Evolutionary conservation across 2,329 filamentous ascomycete genomes (phyloP).

Genomic region (Ophiocordyceps camponoti-saundersi): DNA sequence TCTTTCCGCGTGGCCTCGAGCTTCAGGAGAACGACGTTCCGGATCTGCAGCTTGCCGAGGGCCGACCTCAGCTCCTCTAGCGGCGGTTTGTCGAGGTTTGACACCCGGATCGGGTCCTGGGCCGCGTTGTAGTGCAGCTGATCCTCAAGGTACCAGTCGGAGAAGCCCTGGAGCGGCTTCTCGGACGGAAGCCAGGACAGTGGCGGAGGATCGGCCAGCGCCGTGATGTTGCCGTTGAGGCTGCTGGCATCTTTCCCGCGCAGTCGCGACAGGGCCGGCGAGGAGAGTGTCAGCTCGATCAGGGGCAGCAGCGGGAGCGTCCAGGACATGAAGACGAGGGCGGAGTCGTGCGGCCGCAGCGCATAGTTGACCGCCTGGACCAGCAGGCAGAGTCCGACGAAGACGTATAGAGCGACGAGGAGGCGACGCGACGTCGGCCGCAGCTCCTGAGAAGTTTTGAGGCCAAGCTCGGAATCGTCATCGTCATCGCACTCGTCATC

Average conservation of each 20-base stretch:
- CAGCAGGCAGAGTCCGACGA: slow-evolving; percentile 4
- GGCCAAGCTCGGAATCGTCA: not conserved
- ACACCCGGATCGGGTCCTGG: slow-evolving; percentile 21
- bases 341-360: slow-evolving; percentile 12
- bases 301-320: slow-evolving; percentile 15
- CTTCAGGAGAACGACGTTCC: slow-evolving; percentile 25
- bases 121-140: slow-evolving; percentile 14
- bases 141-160: slow-evolving; percentile 11
- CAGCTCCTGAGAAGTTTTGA: slow-evolving; percentile 2
- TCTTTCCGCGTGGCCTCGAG: slow-evolving; percentile 27
- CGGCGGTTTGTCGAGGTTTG: slow-evolving; percentile 18
- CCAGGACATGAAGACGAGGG: slow-evolving; percentile 18
- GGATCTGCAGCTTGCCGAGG: slow-evolving; percentile 17
- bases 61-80: slow-evolving; percentile 10
- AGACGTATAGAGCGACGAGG: slow-evolving; percentile 2
- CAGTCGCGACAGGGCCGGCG: slow-evolving; percentile 10
- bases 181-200: slow-evolving; percentile 12
- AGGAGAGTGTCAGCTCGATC: slow-evolving; percentile 13
- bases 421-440: slow-evolving; percentile 1
- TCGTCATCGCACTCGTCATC: slow-evolving; percentile 3
- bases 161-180: slow-evolving; percentile 6
- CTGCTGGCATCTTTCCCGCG: slow-evolving; percentile 5
- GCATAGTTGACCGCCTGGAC: slow-evolving; percentile 7
- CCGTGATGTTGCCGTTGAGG: slow-evolving; percentile 10
- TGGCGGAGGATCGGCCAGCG: slow-evolving; percentile 7